These are phyloP conservation scores for Globisporangium solare DNA, from an alignment of 352 stramenopile species.

Conservation along the genomic window DNA sequence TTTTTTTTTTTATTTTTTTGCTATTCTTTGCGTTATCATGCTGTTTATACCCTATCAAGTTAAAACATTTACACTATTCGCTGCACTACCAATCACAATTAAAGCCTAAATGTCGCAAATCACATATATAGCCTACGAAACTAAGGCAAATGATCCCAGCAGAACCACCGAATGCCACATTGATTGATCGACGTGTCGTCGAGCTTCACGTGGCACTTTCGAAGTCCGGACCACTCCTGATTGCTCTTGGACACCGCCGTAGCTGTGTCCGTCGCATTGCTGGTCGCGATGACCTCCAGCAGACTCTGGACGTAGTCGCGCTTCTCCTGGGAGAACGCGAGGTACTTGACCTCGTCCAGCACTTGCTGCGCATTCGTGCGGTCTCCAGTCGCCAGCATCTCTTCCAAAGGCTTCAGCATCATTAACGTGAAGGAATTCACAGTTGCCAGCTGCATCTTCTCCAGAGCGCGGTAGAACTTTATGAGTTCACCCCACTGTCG, in stretches of 20 bases:
- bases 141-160: conserved; percentile 18
- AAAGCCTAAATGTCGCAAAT: too few relatives aligned
- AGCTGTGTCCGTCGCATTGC: not conserved
- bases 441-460: conserved; percentile 44
- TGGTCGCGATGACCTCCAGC: conserved; percentile 37
- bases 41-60: too few relatives aligned
- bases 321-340: conserved; percentile 62
- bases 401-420: conserved; percentile 47
- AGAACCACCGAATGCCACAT: conserved; percentile 44
- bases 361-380: conserved; percentile 31
- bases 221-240: conserved; percentile 31
- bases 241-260: conserved; percentile 7
- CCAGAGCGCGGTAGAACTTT: conserved; percentile 53
- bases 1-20: too few relatives aligned
- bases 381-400: conserved; percentile 36
- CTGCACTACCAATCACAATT: too few relatives aligned
- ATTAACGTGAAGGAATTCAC: conserved; percentile 48
- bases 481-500: conserved; percentile 49
- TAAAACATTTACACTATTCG: too few relatives aligned
- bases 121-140: not conserved
- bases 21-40: too few relatives aligned
- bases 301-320: conserved; percentile 54
- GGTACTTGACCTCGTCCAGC: conserved; percentile 42
- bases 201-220: conserved; percentile 26
- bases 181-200: conserved; percentile 13